Conservation (phyloP, 768 basidiomycete species). For the Daedaleopsis sinensis region DNA sequence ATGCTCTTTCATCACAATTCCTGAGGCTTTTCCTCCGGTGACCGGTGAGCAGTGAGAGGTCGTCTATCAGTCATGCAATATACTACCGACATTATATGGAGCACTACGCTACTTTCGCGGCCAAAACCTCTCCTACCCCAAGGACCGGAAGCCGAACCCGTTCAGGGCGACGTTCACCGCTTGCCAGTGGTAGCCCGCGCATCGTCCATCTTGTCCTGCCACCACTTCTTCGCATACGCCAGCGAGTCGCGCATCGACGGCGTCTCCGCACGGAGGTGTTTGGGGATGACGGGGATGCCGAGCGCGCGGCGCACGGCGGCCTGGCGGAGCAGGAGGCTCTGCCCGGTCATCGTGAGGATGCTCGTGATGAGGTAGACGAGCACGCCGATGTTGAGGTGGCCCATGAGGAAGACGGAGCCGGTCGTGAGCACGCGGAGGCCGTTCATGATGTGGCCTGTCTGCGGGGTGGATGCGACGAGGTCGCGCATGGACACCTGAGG, state of each 20-base stretch:
- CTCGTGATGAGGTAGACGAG: slow-evolving; percentile 61
- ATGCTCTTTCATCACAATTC: not conserved
- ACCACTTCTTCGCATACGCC: slow-evolving; percentile 23
- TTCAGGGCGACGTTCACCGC: not conserved
- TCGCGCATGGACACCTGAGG: slow-evolving; percentile 57
- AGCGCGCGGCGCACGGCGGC: slow-evolving; percentile 44
- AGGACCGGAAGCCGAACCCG: not conserved
- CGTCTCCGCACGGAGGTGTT: slow-evolving; percentile 24
- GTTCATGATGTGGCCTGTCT: slow-evolving; percentile 71
- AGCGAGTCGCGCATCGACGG: slow-evolving; percentile 32
- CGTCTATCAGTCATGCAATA: slow-evolving; percentile 8
- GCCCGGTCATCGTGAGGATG: slow-evolving; percentile 46
- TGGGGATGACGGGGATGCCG: slow-evolving; percentile 33
- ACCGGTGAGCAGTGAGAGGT: slow-evolving; percentile 5
- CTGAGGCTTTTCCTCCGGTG: not conserved
- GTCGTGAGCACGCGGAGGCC: slow-evolving; percentile 59
- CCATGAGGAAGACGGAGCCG: slow-evolving; percentile 53
- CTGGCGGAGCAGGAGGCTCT: slow-evolving; percentile 48
- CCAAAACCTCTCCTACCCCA: not conserved
- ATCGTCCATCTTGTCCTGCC: slow-evolving; percentile 17
- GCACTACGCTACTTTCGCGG: slow-evolving; percentile 16
- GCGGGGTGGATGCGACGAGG: slow-evolving; percentile 44
- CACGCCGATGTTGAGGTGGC: slow-evolving; percentile 62
- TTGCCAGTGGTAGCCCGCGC: not conserved
- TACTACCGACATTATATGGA: slow-evolving; percentile 8